Percentiles rank a stretch among this genome's conserved stretches.
Conservation (phyloP, 495 filamentous ascomycete genomes). For the Glarea lozoyensis region DNA sequence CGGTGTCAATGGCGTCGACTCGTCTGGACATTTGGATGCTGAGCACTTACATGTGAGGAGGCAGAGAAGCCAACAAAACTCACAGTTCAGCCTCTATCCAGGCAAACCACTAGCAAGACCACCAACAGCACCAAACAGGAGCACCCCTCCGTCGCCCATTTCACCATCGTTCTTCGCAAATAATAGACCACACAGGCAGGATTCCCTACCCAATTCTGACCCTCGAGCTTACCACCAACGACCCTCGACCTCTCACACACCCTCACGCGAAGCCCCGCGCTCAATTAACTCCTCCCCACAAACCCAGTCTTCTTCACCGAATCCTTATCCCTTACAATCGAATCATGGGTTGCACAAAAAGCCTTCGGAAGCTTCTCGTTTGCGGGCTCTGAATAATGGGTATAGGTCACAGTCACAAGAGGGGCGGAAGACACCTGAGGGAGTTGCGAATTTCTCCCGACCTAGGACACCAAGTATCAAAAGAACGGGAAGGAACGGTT, state of each 20-base stretch:
- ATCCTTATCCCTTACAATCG: slow-evolving; percentile 9
- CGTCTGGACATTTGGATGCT: slow-evolving; percentile 1
- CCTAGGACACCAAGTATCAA: slow-evolving; percentile 37
- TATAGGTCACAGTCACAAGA: slow-evolving; percentile 17
- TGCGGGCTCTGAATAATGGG: slow-evolving; percentile 22
- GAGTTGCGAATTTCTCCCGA: slow-evolving; percentile 37
- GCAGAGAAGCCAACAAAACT: slow-evolving; percentile 9
- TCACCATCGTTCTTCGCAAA: slow-evolving; percentile 4
- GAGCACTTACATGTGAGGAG: slow-evolving; percentile 4
- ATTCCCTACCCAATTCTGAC: not conserved
- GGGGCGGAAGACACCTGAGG: slow-evolving; percentile 10
- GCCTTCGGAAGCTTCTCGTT: slow-evolving; percentile 21
- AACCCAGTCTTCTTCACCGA: no score
- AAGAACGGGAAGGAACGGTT: slow-evolving; percentile 27
- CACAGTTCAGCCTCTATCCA: slow-evolving; percentile 22
- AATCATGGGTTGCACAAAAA: slow-evolving; percentile 11
- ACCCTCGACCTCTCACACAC: not conserved
- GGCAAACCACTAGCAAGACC: slow-evolving; percentile 1
- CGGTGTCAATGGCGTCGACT: slow-evolving; percentile 11
- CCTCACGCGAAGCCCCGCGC: no score
- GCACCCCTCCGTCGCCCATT: slow-evolving; percentile 9
- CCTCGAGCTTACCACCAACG: not conserved
- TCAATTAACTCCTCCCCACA: not conserved
- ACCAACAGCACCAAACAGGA: slow-evolving; percentile 8
- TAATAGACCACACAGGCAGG: not conserved